These are phyloP conservation scores for Populus ilicifolia DNA, from an alignment of 345 rosid genomes.

Conservation along the genomic window DNA sequence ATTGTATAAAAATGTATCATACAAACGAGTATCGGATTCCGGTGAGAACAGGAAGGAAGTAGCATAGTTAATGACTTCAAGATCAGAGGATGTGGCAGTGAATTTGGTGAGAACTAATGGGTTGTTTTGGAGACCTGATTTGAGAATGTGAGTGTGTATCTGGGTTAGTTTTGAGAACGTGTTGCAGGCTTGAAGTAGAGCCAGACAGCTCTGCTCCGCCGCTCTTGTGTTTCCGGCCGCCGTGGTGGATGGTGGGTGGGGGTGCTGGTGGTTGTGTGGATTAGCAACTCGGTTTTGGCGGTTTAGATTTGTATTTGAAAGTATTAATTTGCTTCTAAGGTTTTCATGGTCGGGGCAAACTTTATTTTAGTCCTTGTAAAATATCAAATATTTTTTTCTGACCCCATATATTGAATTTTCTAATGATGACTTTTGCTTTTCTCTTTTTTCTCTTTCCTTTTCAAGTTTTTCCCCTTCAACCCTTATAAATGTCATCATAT, in stretches of 20 bases:
- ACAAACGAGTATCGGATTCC: slow-evolving; percentile 31
- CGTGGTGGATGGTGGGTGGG: background rate
- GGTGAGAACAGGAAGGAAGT: slow-evolving; percentile 41
- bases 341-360: background rate
- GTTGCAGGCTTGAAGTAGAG: slow-evolving; percentile 39
- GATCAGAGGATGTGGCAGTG: slow-evolving; percentile 42
- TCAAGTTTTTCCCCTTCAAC: no score
- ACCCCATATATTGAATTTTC: background rate
- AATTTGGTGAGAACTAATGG: slow-evolving; percentile 51
- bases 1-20: slow-evolving; percentile 50
- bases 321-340: background rate
- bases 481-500: no score
- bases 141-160: slow-evolving; percentile 39
- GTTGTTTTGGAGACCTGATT: slow-evolving; percentile 42
- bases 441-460: no score
- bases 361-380: background rate
- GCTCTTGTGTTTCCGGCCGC: slow-evolving; percentile 19
- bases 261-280: background rate
- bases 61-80: slow-evolving; percentile 37
- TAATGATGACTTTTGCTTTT: background rate
- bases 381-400: background rate
- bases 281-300: slow-evolving; percentile 9
- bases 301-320: slow-evolving; percentile 23
- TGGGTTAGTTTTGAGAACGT: slow-evolving; percentile 30
- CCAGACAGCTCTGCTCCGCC: slow-evolving; percentile 45